Conservation (phyloP, 192 early-diverging fungal species). For the Coemansia sp. region DNA sequence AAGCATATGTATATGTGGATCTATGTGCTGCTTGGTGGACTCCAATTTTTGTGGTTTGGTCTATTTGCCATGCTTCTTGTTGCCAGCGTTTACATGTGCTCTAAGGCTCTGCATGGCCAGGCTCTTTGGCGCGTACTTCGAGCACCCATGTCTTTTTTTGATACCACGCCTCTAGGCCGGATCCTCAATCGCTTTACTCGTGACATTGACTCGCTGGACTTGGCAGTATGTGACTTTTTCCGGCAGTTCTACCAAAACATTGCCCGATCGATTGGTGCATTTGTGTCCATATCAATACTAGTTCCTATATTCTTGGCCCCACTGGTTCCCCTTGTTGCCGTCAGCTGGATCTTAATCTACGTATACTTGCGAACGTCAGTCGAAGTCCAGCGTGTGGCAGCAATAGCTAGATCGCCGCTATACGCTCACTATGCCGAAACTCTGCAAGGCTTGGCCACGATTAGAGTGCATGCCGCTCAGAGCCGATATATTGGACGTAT, state of each 20-base stretch:
- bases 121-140: conserved; percentile 76
- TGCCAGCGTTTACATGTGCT: conserved; percentile 49
- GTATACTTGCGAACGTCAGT: conserved; percentile 81
- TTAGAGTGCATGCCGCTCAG: conserved; percentile 73
- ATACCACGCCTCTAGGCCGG: conserved; percentile 72
- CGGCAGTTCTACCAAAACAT: conserved; percentile 63
- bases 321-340: conserved; percentile 67
- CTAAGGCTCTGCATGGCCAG: conserved; percentile 63
- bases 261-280: conserved; percentile 35
- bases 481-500: conserved; percentile 19
- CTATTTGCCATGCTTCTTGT: conserved; percentile 31
- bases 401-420: conserved; percentile 77
- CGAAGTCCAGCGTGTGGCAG: conserved; percentile 89
- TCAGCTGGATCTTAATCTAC: conserved; percentile 74
- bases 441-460: conserved; percentile 78
- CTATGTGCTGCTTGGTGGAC: conserved; percentile 67
- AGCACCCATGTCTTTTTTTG: conserved; percentile 72
- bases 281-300: conserved; percentile 51
- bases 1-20: conserved; percentile 61
- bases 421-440: conserved; percentile 84
- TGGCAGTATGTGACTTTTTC: conserved; percentile 63
- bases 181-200: conserved; percentile 76
- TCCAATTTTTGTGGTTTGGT: conserved; percentile 58
- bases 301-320: conserved; percentile 74
- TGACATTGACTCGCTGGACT: conserved; percentile 65